Evolutionary conservation across 2,329 filamentous ascomycete species (phyloP), one percentile per base, ranked within the genome.

Genomic region (Lecanosticta acicola): DNA sequence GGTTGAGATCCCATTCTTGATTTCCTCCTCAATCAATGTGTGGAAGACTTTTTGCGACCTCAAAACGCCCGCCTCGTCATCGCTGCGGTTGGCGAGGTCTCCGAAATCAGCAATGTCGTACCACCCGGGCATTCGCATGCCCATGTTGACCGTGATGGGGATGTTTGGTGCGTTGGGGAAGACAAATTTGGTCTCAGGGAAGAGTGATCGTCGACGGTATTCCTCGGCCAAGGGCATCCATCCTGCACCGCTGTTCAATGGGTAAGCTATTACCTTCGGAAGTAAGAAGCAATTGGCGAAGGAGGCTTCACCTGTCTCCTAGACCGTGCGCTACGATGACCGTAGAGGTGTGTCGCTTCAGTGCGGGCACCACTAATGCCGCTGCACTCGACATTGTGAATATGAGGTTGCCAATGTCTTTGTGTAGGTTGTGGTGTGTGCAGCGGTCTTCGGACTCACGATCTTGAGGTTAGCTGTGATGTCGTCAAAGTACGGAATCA

Each of bases 301-400:
- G 34, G 19, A 21, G 19, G n/a, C 34, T 46, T 54, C 58, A 68
- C 68, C 76, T 84, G 65, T 97, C 93, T 53, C 93, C 93, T 32
- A 98, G 75, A 11, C 93, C 93, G 67, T 98, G 93, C 42, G 87
- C 78, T 69, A 96, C 89, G 61, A 98, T 97, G 60, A 97, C 85
- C 2, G 91, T 96, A 18, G 89, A 89, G 32, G 93, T 96, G 70
- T 97, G 93, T 63, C 80, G 81, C 64, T 80, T 85, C 26, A 86
- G 72, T 33, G 90, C 87, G 20, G 87, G 87, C 49, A 94, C 82
- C 16, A 93, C 76, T 44, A 93, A 73, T 9, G 72, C 72, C 46
- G 73, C 71, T 52, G 69, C 68, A 21, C 62, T 54, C 35, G 71
- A 55, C 44, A 46, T 46, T 20, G 9, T 38, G 32, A 20, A 3